These are phyloP conservation scores for Cladorrhinum sp. DNA, from an alignment of 2,329 filamentous ascomycete genomes.

Conservation along the genomic window DNA sequence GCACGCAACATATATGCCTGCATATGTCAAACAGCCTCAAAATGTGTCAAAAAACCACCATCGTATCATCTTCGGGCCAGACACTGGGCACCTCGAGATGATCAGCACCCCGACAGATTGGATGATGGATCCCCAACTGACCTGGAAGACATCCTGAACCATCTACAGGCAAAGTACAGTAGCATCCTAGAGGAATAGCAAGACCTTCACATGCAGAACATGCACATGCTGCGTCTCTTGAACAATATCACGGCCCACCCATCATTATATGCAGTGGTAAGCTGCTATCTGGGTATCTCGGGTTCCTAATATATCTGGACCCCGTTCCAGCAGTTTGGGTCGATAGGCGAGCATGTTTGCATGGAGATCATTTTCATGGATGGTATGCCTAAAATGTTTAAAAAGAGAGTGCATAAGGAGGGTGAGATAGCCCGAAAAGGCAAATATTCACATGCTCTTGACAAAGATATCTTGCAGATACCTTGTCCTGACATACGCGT, in stretches of 20 bases:
- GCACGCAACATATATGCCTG: background rate
- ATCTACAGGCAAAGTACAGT: background rate
- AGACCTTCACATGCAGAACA: background rate
- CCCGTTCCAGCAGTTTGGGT: background rate
- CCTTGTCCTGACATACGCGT: too few species aligned
- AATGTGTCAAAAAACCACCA: background rate
- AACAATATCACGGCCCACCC: background rate
- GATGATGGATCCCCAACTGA: background rate
- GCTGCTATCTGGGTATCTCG: background rate
- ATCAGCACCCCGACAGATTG: background rate
- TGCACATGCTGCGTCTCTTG: background rate
- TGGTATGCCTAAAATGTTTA: background rate
- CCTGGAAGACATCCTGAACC: too few species aligned
- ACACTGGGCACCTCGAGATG: too few species aligned
- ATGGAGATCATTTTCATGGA: background rate
- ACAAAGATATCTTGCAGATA: too few species aligned
- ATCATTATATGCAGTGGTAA: background rate
- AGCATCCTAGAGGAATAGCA: background rate
- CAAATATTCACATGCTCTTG: background rate
- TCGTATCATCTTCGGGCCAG: too few species aligned
- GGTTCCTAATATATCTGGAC: background rate
- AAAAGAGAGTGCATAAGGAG: background rate
- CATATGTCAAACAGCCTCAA: background rate
- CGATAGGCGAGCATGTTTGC: background rate
- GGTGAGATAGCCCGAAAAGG: background rate